Evolutionary conservation across 805 yeast genomes (phyloP), one percentile per base, ranked within the genome.

Genomic region (Starmerella asiatica): DNA sequence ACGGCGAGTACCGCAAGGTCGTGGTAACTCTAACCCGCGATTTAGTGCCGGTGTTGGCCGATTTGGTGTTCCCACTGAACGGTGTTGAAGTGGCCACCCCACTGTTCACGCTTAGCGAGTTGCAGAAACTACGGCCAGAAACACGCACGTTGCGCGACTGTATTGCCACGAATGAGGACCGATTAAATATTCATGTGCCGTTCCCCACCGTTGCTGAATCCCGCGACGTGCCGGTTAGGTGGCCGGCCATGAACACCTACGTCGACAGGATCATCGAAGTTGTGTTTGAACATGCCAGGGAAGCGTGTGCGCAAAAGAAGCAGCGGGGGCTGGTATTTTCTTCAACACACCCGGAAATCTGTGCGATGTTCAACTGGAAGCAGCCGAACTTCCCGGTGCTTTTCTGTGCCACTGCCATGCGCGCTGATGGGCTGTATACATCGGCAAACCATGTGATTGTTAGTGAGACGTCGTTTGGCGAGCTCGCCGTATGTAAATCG

Each of bases 361-460:
- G 97, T 60, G 83, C 94, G 9, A 80, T 84, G 34, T 62, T 91
- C 51, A 91, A 91, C 60, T 91, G 98, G 98, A 91, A 91, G 60
- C 98, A 91, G 61, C 97, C 98, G 12, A 88, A 88, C 57, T 91
- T 79, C 61, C 96, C 98, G 0, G 97, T 91, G 0, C 76, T 91
- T 48, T 80, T 82, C 61, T 73, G 77, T 40, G 73, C 86, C 70
- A 76, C 75, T 50, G 56, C 54, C 12, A 48, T 52, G 44, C 42
- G 51, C 19, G 40, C 48, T n/a, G 54, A 51, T 33, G 57, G 55
- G 14, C 23, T 36, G 21, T 49, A 45, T 37, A 42, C 55, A 4
- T 36, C 54, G 20, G 55, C 52, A 3, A 51, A 54, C 40, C 56
- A 48, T 18, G 45, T 48, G n/a, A 50, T 38, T 21, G 55, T 51